phyloP scores from a whole-genome alignment of 768 basidiomycete genomes.

The Panellus pusillus region DNA sequence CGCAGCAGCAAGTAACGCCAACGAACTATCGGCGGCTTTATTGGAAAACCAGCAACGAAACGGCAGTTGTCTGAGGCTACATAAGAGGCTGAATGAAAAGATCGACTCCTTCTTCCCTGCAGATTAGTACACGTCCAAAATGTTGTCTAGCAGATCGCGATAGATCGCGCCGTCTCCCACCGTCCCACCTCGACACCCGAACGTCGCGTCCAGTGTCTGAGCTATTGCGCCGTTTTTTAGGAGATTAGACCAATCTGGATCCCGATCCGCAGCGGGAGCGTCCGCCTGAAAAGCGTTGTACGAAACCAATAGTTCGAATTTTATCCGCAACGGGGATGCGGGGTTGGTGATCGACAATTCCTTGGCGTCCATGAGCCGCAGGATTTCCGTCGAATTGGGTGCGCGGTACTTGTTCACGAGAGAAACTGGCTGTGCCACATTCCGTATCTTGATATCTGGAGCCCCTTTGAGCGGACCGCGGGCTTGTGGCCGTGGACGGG shows the following conservation, averaged over 20 bases:
- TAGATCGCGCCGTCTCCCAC: conserved; percentile 18
- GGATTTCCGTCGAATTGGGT: conserved; percentile 27
- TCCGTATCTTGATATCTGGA: conserved; percentile 18
- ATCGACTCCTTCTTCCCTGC: not conserved
- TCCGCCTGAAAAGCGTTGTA: conserved; percentile 33
- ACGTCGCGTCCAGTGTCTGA: conserved; percentile 26
- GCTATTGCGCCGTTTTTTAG: conserved; percentile 28
- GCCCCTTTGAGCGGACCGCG: conserved; percentile 32
- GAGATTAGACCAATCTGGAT: conserved; percentile 31
- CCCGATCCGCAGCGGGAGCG: conserved; percentile 25
- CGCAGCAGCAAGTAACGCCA: no score
- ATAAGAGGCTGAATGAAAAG: no score
- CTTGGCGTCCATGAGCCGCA: conserved; percentile 23
- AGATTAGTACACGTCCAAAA: conserved; percentile 10
- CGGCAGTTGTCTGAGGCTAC: no score
- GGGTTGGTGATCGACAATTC: conserved; percentile 9
- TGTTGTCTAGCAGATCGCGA: conserved; percentile 24
- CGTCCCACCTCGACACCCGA: conserved; percentile 23
- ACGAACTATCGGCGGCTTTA: no score
- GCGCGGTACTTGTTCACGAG: conserved; percentile 28
- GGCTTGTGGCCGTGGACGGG: conserved; percentile 28
- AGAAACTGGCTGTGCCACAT: conserved; percentile 25
- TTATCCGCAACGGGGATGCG: conserved; percentile 25
- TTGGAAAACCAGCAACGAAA: no score
- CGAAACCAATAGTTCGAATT: conserved; percentile 34